Evolutionary conservation across 2,329 filamentous ascomycete species (phyloP), one percentile per base, ranked within the genome.

Genomic region (Exophiala spinifera): DNA sequence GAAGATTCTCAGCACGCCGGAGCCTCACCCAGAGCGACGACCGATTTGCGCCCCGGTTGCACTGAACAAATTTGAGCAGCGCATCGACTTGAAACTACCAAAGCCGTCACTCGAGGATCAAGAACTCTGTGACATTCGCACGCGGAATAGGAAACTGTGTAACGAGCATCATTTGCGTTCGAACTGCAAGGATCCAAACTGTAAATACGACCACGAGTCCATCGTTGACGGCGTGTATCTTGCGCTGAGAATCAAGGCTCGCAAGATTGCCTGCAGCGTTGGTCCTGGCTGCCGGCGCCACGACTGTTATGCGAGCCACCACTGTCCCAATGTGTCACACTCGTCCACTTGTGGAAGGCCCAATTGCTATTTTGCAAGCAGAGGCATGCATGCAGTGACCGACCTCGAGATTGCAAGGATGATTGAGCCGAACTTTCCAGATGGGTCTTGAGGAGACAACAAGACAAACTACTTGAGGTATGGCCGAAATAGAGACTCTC

Each of bases 241-340:
- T 4, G 73, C 73, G 1, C 67, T 81, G 21, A 69, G 70, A 52
- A 72, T 72, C 46, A 70, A 78, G 13, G 66, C 75, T 4, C 73
- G 72, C n/a, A 69, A 69, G 33, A 68, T 65, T 19, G 70, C 73
- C 1, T 81, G 79, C 59, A 63, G 67, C 1, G 59, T 63, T 2
- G 72, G 69, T 19, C 66, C 71, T 2, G 59, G 43, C 0, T 82
- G 79, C 56, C 72, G 77, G 11, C 63, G 64, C 3, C 59, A 66
- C 0, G 68, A 72, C 28, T 81, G 79, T 62, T 67, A 69, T 28
- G 63, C 70, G 25, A 78, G 78, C 0, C 79, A 81, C 58, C 60
- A 62, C 21, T 63, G 61, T 42, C 46, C 52, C 10, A 60, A 60
- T 44, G 47, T 56, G 14, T 49, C 51, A 8, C 49, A 48, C 13